Evolutionary conservation across 129 eudicot genomes (phyloP).

Genomic region (Centella asiatica): DNA sequence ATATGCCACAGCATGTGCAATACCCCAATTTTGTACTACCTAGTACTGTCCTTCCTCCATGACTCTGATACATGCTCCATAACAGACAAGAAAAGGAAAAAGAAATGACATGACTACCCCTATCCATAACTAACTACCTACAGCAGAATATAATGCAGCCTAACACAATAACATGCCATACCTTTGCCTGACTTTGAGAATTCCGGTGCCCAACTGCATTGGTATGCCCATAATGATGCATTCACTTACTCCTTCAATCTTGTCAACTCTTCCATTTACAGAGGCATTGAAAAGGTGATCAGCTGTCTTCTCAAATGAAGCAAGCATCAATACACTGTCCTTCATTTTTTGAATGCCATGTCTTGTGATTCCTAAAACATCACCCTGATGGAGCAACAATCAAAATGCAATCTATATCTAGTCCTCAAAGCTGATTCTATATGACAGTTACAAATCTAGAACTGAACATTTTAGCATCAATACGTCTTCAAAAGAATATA

Average conservation of each 20-base stretch:
- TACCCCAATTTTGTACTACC: no score
- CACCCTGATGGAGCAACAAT: conserved; percentile 43
- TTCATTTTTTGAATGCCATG: conserved; percentile 82
- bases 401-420: background rate
- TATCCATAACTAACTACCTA: no score
- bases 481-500: no score
- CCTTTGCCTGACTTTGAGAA: conserved; percentile 72
- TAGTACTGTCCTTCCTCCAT: no score
- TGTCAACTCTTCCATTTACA: conserved; percentile 79
- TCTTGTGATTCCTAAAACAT: conserved; percentile 81
- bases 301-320: conserved; percentile 89
- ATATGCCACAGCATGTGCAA: no score
- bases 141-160: no score
- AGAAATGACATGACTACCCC: no score
- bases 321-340: conserved; percentile 86
- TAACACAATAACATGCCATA: no score
- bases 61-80: no score
- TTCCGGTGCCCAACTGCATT: conserved; percentile 80
- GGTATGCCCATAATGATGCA: conserved; percentile 98
- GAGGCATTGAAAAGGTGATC: conserved; percentile 90
- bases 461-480: background rate
- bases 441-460: background rate
- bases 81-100: no score
- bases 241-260: conserved; percentile 90
- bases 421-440: background rate